Percentiles rank a stretch among this genome's conserved stretches.
Conservation (phyloP, 1,284 basidiomycete genomes). For the Moesziomyces sp. region DNA sequence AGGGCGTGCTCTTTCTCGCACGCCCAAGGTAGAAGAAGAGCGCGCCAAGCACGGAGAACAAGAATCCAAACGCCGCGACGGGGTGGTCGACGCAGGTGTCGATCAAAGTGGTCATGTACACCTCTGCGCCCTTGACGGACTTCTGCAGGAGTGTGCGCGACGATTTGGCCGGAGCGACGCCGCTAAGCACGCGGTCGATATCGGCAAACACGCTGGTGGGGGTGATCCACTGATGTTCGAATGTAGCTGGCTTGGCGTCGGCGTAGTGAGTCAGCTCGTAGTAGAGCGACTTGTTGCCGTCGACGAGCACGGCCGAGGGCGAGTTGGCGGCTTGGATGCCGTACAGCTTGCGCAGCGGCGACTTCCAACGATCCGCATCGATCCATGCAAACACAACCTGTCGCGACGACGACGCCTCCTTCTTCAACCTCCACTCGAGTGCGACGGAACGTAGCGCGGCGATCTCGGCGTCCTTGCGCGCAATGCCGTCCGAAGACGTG, state of each 20-base stretch:
- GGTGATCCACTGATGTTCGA: slow-evolving; percentile 34
- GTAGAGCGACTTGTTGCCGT: slow-evolving; percentile 48
- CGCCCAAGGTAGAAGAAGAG: slow-evolving; percentile 40
- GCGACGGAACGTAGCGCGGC: slow-evolving; percentile 41
- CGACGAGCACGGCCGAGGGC: slow-evolving; percentile 49
- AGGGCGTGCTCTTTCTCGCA: slow-evolving; percentile 1
- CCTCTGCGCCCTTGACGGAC: slow-evolving; percentile 35
- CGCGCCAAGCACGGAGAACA: slow-evolving; percentile 16
- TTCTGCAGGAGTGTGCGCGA: slow-evolving; percentile 47
- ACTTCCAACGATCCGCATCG: slow-evolving; percentile 60
- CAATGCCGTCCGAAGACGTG: slow-evolving; percentile 24
- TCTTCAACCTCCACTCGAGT: slow-evolving; percentile 37
- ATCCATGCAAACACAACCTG: slow-evolving; percentile 61
- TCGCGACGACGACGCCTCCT: slow-evolving; percentile 4
- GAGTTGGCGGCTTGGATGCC: slow-evolving; percentile 26
- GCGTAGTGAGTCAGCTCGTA: slow-evolving; percentile 33
- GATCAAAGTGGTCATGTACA: slow-evolving; percentile 23
- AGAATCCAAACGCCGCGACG: slow-evolving; percentile 32
- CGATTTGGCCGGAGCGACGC: slow-evolving; percentile 28
- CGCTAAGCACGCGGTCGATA: slow-evolving; percentile 22
- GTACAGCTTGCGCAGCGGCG: slow-evolving; percentile 52
- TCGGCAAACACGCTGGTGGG: slow-evolving; percentile 14
- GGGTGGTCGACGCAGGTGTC: slow-evolving; percentile 30
- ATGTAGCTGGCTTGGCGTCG: neutral
- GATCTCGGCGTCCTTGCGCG: slow-evolving; percentile 48